These are phyloP conservation scores for Aspergillus awamori DNA, from an alignment of 2,329 filamentous ascomycete species.

Conservation along the genomic window DNA sequence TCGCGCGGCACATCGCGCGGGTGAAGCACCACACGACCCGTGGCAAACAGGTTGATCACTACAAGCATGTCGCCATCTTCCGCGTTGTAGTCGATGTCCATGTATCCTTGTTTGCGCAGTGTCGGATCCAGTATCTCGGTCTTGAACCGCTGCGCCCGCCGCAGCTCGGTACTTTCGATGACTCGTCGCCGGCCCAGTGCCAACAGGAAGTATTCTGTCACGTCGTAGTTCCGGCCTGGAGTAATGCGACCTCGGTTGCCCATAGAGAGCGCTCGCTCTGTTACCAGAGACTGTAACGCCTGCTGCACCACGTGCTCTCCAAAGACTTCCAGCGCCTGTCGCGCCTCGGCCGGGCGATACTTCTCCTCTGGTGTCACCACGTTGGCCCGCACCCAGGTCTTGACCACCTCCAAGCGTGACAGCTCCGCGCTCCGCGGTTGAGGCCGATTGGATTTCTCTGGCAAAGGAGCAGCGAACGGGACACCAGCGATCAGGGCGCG, in stretches of 20 bases:
- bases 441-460: slow-evolving; percentile 10
- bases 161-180: slow-evolving; percentile 45
- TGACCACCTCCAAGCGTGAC: slow-evolving; percentile 41
- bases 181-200: slow-evolving; percentile 44
- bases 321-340: slow-evolving; percentile 35
- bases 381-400: slow-evolving; percentile 54
- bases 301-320: slow-evolving; percentile 40
- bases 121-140: slow-evolving; percentile 43
- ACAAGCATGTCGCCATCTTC: slow-evolving; percentile 50
- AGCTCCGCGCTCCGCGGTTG: slow-evolving; percentile 24
- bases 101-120: slow-evolving; percentile 36
- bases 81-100: slow-evolving; percentile 39
- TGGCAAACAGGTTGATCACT: slow-evolving; percentile 45
- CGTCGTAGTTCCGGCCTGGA: slow-evolving; percentile 49
- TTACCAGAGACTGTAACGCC: slow-evolving; percentile 45
- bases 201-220: slow-evolving; percentile 46
- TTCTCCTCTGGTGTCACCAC: slow-evolving; percentile 47
- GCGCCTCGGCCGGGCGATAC: slow-evolving; percentile 45
- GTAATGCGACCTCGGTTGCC: slow-evolving; percentile 42
- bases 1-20: slow-evolving; percentile 46
- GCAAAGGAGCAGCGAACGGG: slow-evolving; percentile 39
- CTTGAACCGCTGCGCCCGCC: slow-evolving; percentile 48
- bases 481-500: slow-evolving; percentile 37
- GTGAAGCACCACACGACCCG: slow-evolving; percentile 38
- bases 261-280: slow-evolving; percentile 44